Conservation (phyloP, 176 grass and related monocot genomes). For the Oryza coarctata region DNA sequence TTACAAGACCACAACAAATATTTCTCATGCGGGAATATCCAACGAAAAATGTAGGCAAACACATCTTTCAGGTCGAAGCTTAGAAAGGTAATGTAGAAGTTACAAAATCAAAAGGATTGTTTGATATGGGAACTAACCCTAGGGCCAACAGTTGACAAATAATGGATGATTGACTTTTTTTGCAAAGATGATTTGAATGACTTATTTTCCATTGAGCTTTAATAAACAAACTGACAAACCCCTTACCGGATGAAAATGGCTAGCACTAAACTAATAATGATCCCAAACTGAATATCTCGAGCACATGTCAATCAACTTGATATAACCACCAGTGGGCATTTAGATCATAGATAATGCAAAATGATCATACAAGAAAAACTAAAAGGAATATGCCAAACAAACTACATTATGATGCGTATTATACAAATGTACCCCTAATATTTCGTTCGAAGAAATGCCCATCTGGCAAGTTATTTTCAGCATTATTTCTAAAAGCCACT, state of each 20-base stretch:
- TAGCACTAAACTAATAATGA: slow-evolving; percentile 16
- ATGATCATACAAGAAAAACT: slow-evolving; percentile 9
- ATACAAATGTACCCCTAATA: not conserved
- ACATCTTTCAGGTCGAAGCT: not conserved
- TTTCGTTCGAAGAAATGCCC: slow-evolving; percentile 30
- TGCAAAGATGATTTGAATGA: not conserved
- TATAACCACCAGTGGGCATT: not conserved
- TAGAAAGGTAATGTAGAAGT: not conserved
- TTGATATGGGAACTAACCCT: not conserved
- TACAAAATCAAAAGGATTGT: not conserved
- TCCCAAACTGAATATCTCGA: slow-evolving; percentile 28
- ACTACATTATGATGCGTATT: not conserved
- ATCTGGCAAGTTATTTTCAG: not conserved
- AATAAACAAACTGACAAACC: slow-evolving; percentile 31
- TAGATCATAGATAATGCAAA: slow-evolving; percentile 20
- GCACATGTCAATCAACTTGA: slow-evolving; percentile 23
- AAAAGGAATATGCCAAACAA: not conserved
- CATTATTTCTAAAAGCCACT: slow-evolving; percentile 8
- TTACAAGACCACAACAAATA: not conserved
- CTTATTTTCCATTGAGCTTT: not conserved
- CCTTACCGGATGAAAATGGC: not conserved
- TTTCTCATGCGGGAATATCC: not conserved
- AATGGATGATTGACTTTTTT: not conserved
- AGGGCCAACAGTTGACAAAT: slow-evolving; percentile 9
- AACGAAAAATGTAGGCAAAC: not conserved